A percentile compares a stretch with the other conserved stretches of the same genome.
These are phyloP conservation scores for Aspergillus ibericus DNA, from an alignment of 2,329 filamentous ascomycete genomes.

Conservation along the genomic window DNA sequence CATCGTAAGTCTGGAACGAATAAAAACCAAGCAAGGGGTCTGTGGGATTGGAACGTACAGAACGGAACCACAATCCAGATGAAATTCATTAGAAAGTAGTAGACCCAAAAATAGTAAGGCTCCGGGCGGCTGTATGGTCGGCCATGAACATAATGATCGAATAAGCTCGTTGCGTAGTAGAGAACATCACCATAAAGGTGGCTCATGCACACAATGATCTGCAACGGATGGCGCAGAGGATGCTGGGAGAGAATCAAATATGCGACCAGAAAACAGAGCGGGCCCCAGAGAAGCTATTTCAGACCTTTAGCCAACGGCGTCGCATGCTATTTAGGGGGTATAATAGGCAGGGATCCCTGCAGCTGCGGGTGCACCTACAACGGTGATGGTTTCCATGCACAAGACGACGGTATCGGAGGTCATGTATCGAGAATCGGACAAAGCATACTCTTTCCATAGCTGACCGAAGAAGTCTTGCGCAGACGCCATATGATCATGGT, in stretches of 20 bases:
- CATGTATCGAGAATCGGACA: conserved; percentile 84
- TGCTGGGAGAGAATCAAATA: conserved; percentile 55
- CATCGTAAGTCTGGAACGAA: conserved; percentile 1
- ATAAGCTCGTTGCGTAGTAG: conserved; percentile 64
- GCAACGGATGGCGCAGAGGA: conserved; percentile 59
- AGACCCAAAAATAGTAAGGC: conserved; percentile 64
- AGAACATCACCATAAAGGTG: conserved; percentile 65
- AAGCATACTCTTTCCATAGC: conserved; percentile 89
- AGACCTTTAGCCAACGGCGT: conserved; percentile 1
- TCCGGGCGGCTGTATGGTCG: conserved; percentile 62
- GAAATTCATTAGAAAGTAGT: conserved; percentile 66
- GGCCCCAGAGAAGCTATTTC: conserved; percentile 59
- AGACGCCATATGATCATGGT: conserved; percentile 65
- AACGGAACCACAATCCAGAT: conserved; percentile 65
- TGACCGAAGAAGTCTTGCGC: conserved; percentile 76
- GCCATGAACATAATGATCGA: conserved; percentile 58
- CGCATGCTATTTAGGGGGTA: not conserved
- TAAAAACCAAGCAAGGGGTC: not conserved
- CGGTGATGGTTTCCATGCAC: conserved; percentile 82
- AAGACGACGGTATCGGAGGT: conserved; percentile 79
- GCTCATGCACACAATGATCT: conserved; percentile 61
- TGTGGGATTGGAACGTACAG: conserved; percentile 43
- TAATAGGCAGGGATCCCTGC: not conserved
- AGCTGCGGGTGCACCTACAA: conserved; percentile 52
- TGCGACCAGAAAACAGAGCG: conserved; percentile 59